These are phyloP conservation scores for Juglanconis sp. DNA, from an alignment of 2,329 filamentous ascomycete genomes.

Conservation along the genomic window DNA sequence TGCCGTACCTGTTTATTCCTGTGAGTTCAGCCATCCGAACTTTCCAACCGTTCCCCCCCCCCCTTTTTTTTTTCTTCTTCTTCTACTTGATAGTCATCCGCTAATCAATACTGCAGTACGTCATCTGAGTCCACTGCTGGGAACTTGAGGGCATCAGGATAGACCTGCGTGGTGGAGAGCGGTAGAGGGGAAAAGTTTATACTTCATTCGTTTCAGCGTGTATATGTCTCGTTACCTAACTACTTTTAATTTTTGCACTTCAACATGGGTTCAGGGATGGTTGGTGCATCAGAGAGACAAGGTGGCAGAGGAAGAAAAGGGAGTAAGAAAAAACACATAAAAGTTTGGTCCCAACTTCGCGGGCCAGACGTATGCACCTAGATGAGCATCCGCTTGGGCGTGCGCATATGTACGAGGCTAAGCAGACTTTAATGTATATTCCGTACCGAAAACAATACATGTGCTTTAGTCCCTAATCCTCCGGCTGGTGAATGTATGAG, in stretches of 20 bases:
- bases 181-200: neutral
- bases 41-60: neutral
- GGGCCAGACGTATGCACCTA: neutral
- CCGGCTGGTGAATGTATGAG: neutral
- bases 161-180: neutral
- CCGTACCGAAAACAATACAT: neutral
- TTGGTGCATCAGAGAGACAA: neutral
- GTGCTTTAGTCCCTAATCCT: too few relatives aligned
- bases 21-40: slow-evolving; percentile 45
- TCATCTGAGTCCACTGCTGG: slow-evolving; percentile 31
- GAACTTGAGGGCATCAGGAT: neutral
- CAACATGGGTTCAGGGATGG: too few relatives aligned
- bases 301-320: neutral
- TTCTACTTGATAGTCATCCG: too few relatives aligned
- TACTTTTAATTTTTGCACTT: slow-evolving; percentile 11
- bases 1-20: slow-evolving; percentile 76
- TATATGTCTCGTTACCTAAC: slow-evolving; percentile 13
- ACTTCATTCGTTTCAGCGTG: slow-evolving; percentile 6
- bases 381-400: neutral
- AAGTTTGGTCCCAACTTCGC: neutral
- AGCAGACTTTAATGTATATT: neutral
- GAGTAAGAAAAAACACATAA: neutral
- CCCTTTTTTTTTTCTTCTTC: too few relatives aligned
- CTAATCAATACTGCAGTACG: slow-evolving; percentile 31
- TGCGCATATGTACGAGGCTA: neutral